These are phyloP conservation scores for Daldinia loculata DNA, from an alignment of 495 filamentous ascomycete genomes.

Conservation along the genomic window DNA sequence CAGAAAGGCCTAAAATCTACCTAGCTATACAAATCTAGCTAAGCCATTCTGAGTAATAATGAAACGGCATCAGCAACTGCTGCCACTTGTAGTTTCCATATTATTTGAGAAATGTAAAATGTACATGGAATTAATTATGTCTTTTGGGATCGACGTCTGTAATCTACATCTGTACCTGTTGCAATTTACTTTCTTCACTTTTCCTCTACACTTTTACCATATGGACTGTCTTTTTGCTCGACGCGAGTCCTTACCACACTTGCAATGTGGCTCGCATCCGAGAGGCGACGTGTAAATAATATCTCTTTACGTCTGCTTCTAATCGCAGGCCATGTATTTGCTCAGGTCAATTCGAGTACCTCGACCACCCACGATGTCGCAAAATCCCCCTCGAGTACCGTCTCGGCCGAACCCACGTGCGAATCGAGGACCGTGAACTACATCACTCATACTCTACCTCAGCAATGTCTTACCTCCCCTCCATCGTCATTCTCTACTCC, in stretches of 20 bases:
- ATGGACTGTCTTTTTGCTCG: conserved; percentile 38
- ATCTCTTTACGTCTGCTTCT: conserved; percentile 25
- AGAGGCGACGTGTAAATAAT: conserved; percentile 30
- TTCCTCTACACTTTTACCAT: background rate
- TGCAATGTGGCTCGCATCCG: conserved; percentile 41
- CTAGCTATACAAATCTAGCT: too few relatives aligned
- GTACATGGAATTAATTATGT: conserved; percentile 5
- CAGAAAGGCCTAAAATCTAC: background rate
- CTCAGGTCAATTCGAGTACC: conserved; percentile 26
- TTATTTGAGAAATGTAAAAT: background rate
- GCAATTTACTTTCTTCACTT: background rate
- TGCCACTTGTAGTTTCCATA: too few relatives aligned
- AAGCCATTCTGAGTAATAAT: too few relatives aligned
- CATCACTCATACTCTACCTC: conserved; percentile 79
- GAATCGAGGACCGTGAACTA: conserved; percentile 77
- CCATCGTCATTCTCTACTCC: conserved; percentile 38
- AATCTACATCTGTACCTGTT: background rate
- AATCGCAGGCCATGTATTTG: conserved; percentile 20
- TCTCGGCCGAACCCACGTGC: conserved; percentile 56
- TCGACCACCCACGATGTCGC: conserved; percentile 34
- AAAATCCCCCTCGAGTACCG: conserved; percentile 7
- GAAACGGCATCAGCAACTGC: too few relatives aligned
- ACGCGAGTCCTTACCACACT: conserved; percentile 27
- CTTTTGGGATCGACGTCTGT: background rate
- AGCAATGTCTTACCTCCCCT: conserved; percentile 72